Base-by-base conservation (phyloP, 2,329 filamentous ascomycete genomes). In the Neofusicoccum kwambonambiense region DNA sequence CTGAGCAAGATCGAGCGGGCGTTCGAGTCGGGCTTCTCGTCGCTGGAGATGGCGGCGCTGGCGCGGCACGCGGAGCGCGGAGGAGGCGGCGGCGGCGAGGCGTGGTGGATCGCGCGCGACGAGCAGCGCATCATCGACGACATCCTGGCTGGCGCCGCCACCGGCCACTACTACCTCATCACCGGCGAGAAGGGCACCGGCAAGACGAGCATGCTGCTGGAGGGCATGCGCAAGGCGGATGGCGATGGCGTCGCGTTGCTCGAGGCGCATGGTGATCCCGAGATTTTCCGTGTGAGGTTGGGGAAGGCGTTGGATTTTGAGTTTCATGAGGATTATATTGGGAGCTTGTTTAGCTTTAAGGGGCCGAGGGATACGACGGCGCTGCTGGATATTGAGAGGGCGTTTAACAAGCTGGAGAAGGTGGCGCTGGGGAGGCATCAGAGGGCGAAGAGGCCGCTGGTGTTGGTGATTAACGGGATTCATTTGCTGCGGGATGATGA, bases 321-420 rank as follows among this genome's bases (percentile, higher is more conserved):
- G 74, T 97, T 90, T 71, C 91, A 96, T 73, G 93, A 96, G 79
- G 93, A 97, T 78, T 96, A 94, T 72, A 96, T 97, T 67, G 93
- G 93, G 62, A 90, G 90, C 12, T 90, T 97, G 69, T 97, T 97
- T 77, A 94, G 90, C 68, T 94, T 97, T 74, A 86, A 89, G 35
- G 93, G 93, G 0, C 93, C 93, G 0, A 85, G 93, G 47, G 93
- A 97, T 72, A 91, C 90, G 11, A 95, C 91, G 0, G 91, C 93
- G 3, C 80, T 97, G 42, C 83, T 97, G 2, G 93, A 97, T 73
- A 96, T 97, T 67, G 93, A 97, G 74, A 87, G 93, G 35, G 93
- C 93, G 0, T 87, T 97, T 73, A 97, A 97, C 81, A 97, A 97
- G 77, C 80, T 97, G 15, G 93, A 97, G 74, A 97, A 97, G 77